Evolutionary conservation across 148 eudicot species (phyloP).

Genomic region (Vaccinium darrowii): DNA sequence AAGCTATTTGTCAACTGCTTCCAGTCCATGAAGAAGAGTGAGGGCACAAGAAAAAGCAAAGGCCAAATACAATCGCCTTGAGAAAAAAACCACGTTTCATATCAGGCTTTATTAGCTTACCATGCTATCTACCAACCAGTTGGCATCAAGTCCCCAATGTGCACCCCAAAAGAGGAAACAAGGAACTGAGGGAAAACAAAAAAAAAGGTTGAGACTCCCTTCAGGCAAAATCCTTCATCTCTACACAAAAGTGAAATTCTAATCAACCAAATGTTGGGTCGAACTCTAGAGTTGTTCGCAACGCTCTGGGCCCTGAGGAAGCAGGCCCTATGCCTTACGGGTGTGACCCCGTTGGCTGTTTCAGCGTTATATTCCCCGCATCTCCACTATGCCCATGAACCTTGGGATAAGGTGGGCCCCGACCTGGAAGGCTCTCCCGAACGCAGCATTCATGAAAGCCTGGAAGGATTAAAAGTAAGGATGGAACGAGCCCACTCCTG

Average conservation of each 20-base stretch:
- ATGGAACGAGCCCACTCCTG: too few species aligned
- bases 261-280: not conserved
- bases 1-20: not conserved
- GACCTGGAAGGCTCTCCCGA: too few species aligned
- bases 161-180: not conserved
- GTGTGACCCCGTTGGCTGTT: too few species aligned
- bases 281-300: not conserved
- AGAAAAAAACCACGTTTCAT: not conserved
- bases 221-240: slow-evolving; percentile 1
- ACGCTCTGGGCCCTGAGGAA: too few species aligned
- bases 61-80: not conserved
- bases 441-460: too few species aligned
- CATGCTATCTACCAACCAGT: not conserved
- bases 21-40: not conserved
- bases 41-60: not conserved
- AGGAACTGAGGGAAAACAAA: not conserved
- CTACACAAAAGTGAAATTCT: not conserved
- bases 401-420: too few species aligned
- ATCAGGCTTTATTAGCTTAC: not conserved
- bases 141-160: not conserved
- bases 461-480: too few species aligned
- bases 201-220: not conserved
- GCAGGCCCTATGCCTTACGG: too few species aligned
- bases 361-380: too few species aligned
- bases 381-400: too few species aligned